Evolutionary conservation across 2,329 filamentous ascomycete genomes (phyloP).

Genomic region (Aspergillus pseudoviridinutans): DNA sequence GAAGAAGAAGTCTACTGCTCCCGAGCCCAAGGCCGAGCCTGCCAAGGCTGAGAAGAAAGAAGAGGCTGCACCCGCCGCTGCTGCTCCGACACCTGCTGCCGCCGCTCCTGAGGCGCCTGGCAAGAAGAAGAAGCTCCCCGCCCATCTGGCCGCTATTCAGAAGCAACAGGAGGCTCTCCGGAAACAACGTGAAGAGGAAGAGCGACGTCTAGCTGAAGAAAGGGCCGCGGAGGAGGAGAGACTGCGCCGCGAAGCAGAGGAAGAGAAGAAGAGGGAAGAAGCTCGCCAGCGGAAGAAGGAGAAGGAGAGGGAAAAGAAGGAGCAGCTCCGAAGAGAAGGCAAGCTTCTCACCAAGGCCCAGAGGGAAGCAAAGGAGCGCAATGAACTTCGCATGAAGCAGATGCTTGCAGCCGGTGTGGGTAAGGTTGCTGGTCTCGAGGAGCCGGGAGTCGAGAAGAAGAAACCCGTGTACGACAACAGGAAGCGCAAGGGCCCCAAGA

Average conservation of each 20-base stretch:
- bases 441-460: conserved; percentile 62
- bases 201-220: conserved; percentile 37
- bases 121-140: conserved; percentile 86
- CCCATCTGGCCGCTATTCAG: conserved; percentile 47
- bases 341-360: conserved; percentile 49
- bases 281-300: conserved; percentile 46
- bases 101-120: conserved; percentile 41
- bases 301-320: conserved; percentile 49
- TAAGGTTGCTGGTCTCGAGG: conserved; percentile 43
- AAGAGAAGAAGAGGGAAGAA: conserved; percentile 46
- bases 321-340: conserved; percentile 47
- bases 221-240: conserved; percentile 39
- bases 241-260: conserved; percentile 37
- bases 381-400: conserved; percentile 48
- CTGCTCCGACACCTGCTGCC: conserved; percentile 33
- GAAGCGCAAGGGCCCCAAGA: conserved; percentile 70
- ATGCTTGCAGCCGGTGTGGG: conserved; percentile 45
- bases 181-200: conserved; percentile 45
- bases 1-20: conserved; percentile 69
- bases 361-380: conserved; percentile 44
- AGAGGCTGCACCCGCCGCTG: conserved; percentile 44
- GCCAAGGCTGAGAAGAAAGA: conserved; percentile 39
- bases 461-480: conserved; percentile 69
- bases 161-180: conserved; percentile 46
- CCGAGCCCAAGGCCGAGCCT: conserved; percentile 27